phyloP scores from a whole-genome alignment of 108 stramenopile species.

The Fistulifera pelliculosa region DNA sequence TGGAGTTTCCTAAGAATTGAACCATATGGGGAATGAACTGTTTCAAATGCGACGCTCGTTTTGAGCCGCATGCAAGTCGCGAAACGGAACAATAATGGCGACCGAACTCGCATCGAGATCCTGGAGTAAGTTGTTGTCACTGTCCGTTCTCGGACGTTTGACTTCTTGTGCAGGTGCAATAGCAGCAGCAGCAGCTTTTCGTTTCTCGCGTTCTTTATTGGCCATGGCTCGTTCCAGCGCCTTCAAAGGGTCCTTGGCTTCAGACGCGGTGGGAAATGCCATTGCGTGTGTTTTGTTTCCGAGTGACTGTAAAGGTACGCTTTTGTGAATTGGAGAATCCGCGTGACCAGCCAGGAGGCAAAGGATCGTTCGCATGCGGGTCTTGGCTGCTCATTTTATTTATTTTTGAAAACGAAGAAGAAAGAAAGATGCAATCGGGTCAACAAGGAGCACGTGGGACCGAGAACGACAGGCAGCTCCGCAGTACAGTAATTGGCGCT shows the following conservation, averaged over 20 bases:
- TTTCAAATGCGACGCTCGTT: slow-evolving; percentile 79
- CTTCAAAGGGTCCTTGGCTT: slow-evolving; percentile 64
- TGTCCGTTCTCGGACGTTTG: slow-evolving; percentile 2
- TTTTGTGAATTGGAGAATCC: slow-evolving; percentile 63
- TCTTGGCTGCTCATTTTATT: too few relatives aligned
- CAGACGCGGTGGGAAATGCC: slow-evolving; percentile 84
- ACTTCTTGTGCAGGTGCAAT: slow-evolving; percentile 1
- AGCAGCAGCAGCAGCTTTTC: background rate
- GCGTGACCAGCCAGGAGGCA: slow-evolving; percentile 76
- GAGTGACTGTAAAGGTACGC: slow-evolving; percentile 66
- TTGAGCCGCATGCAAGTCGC: slow-evolving; percentile 89
- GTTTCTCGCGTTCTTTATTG: slow-evolving; percentile 31
- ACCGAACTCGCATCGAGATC: slow-evolving; percentile 45
- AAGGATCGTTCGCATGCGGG: slow-evolving; percentile 12
- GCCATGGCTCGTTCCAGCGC: slow-evolving; percentile 47
- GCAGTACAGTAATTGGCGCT: too few relatives aligned
- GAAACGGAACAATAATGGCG: slow-evolving; percentile 94
- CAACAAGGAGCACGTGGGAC: too few relatives aligned
- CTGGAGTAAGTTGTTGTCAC: slow-evolving; percentile 8
- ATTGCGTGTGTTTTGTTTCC: slow-evolving; percentile 77
- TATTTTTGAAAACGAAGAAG: too few relatives aligned
- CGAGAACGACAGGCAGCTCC: too few relatives aligned
- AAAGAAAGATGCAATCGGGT: too few relatives aligned
- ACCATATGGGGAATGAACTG: slow-evolving; percentile 92
- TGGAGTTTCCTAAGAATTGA: slow-evolving; percentile 47